Evolutionary conservation across 306 rosid species (phyloP), one percentile per base, ranked within the genome.

Genomic region (Medicago arabica): DNA sequence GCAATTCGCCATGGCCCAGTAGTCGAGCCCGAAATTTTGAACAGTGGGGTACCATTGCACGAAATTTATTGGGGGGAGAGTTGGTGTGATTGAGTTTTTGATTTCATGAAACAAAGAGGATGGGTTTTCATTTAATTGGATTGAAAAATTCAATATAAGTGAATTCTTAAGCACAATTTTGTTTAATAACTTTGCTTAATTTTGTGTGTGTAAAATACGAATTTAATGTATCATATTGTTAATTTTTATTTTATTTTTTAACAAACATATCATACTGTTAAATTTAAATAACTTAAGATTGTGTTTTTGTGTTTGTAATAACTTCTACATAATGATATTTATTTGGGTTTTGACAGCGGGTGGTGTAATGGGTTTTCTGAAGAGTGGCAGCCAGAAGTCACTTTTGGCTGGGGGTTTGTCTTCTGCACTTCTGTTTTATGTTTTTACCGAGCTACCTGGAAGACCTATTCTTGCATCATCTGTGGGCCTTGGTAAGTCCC

Each of bases 361-460:
- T 77, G 99, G 99, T 68, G 69, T 90, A 69, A 92, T 96, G 89
- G 99, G 99, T 67, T 96, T 51, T 84, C 67, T 96, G 81, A 96
- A 96, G 89, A 86, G 97, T 78, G 99, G 99, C 76, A 96, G 99
- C 88, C 88, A 86, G 83, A 96, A 89, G 72, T 96, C 99, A 67
- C 86, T 92, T 78, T 68, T 96, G 88, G 92, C 99, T 38, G 99
- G 99, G 18, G 96, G 92, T 40, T 6, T 86, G 75, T 90, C 99
- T 69, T 89, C 98, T 1, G 63, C 90, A 2, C 59, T 90, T 50
- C 83, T 96, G 17, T 89, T 25, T 82, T 88, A 41, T 78, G 93
- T 96, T 65, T 83, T 44, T 71, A 84, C 92, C 49, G 75, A 84
- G 84, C 97, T 96, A 64, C 99, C 98, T 17, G 72, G 70, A 63